Percentiles rank a stretch among this genome's conserved stretches.
These are phyloP conservation scores for Decorospora gaudefroyi DNA, from an alignment of 2,329 filamentous ascomycete species.

Conservation along the genomic window DNA sequence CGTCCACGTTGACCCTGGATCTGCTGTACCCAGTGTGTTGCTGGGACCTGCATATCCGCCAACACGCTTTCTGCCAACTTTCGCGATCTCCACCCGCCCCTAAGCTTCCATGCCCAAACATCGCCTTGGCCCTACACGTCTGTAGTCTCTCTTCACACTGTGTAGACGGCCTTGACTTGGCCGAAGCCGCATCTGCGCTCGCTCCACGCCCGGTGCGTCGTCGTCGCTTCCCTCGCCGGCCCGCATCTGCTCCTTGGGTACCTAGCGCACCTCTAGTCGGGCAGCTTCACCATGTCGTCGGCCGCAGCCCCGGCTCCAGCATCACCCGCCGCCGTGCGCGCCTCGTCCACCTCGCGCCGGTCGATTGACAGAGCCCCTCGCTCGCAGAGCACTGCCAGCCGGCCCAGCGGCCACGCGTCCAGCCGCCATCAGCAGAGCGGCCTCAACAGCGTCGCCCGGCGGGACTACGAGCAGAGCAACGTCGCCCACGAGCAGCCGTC, in stretches of 20 bases:
- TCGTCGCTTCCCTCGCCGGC: conserved; percentile 17
- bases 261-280: conserved; percentile 10
- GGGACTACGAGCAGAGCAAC: conserved; percentile 75
- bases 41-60: conserved; percentile 15
- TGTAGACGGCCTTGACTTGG: conserved; percentile 19
- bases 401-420: conserved; percentile 34
- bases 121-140: too few species aligned
- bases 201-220: conserved; percentile 26
- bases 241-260: conserved; percentile 35
- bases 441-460: conserved; percentile 61
- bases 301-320: conserved; percentile 47
- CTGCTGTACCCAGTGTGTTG: conserved; percentile 14
- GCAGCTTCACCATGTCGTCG: conserved; percentile 43
- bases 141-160: conserved; percentile 18
- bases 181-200: conserved; percentile 16
- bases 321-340: conserved; percentile 51
- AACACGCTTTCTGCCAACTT: conserved; percentile 17
- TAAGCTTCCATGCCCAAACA: too few species aligned
- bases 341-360: conserved; percentile 38
- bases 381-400: conserved; percentile 43
- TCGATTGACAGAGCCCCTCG: conserved; percentile 44
- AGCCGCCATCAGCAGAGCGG: conserved; percentile 50
- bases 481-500: conserved; percentile 60
- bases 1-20: conserved; percentile 6
- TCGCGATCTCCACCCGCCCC: too few species aligned